A percentile compares a stretch with the other conserved stretches of the same genome.
phyloP scores from a whole-genome alignment of 78 protist species.

The slime mould (Dictyostelium discoideum) region dicty_2.7 NC_007088.5:2879501-2880000 shows the following conservation, averaged over 20 bases:
- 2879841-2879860: background rate
- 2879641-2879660: background rate
- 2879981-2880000: background rate
- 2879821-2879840: constrained; percentile 1
- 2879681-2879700: background rate
- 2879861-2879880: background rate
- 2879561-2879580: background rate
- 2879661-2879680: background rate
- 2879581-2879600: background rate
- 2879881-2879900: background rate
- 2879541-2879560: background rate
- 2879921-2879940: background rate
- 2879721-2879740: background rate
- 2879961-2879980: background rate
- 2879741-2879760: background rate
- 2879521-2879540: background rate
- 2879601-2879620: background rate
- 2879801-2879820: background rate
- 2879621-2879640: background rate
- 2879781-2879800: background rate
- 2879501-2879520: background rate
- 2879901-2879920: background rate
- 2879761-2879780: background rate
- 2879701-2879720: background rate
- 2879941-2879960: background rate